phyloP scores from a whole-genome alignment of 352 stramenopile genomes.

The Aphanomyces astaci region DNA sequence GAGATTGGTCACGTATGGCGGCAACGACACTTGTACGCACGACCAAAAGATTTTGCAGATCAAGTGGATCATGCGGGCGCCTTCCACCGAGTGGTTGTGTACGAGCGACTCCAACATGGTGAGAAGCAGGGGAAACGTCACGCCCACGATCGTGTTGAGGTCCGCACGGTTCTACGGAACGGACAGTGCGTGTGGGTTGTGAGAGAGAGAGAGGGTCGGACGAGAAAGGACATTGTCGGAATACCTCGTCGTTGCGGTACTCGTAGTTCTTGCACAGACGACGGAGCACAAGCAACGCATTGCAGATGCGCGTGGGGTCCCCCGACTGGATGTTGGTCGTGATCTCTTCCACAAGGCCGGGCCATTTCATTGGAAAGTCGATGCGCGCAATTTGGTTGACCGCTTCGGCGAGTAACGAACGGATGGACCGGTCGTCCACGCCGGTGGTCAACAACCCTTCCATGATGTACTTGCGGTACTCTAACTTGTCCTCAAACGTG shows the following conservation, averaged over 20 bases:
- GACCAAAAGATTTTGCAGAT: slow-evolving; percentile 98
- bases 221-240: slow-evolving; percentile 1
- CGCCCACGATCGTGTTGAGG: slow-evolving; percentile 89
- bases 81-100: slow-evolving; percentile 49
- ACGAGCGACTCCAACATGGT: slow-evolving; percentile 83
- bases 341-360: slow-evolving; percentile 83
- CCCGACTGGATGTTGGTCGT: slow-evolving; percentile 85
- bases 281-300: slow-evolving; percentile 90
- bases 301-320: slow-evolving; percentile 78
- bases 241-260: slow-evolving; percentile 89
- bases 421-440: slow-evolving; percentile 86
- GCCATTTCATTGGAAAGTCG: slow-evolving; percentile 94
- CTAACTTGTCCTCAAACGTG: slow-evolving; percentile 54
- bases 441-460: slow-evolving; percentile 57
- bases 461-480: slow-evolving; percentile 61
- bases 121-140: slow-evolving; percentile 90
- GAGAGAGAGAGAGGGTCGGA: no score
- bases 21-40: slow-evolving; percentile 92
- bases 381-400: slow-evolving; percentile 91
- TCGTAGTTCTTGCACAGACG: slow-evolving; percentile 98
- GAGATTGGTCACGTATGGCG: slow-evolving; percentile 69
- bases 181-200: background rate
- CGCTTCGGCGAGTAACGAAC: slow-evolving; percentile 90
- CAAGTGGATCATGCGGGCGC: slow-evolving; percentile 32
- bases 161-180: slow-evolving; percentile 52